Percentiles rank a stretch among this genome's conserved stretches.
These are phyloP conservation scores for Ziziphus jujuba DNA, from an alignment of 306 rosid species.

Conservation along the genomic window DNA sequence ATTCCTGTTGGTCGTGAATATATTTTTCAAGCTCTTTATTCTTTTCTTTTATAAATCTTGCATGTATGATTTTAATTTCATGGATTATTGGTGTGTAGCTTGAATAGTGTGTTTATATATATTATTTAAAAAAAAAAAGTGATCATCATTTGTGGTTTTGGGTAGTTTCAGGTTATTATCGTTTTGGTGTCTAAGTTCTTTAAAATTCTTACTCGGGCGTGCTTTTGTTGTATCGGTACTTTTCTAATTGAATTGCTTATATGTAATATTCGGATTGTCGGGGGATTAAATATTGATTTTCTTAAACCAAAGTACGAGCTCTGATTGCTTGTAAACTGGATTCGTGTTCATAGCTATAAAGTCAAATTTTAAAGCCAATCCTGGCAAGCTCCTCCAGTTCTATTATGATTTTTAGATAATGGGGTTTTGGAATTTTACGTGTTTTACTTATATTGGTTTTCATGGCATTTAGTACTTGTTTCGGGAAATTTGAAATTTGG, in stretches of 20 bases:
- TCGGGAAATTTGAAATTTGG: constrained; percentile 1
- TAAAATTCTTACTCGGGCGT: neutral
- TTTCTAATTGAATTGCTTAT: neutral
- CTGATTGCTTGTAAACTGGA: too few species aligned
- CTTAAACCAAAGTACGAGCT: too few species aligned
- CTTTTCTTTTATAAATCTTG: neutral
- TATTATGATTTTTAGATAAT: neutral
- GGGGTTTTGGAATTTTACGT: neutral
- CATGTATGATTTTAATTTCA: neutral
- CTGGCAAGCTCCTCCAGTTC: too few species aligned
- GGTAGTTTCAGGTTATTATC: neutral
- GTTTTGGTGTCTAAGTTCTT: neutral
- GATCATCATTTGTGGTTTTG: too few species aligned
- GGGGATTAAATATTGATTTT: too few species aligned
- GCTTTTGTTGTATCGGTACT: neutral
- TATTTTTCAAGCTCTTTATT: neutral
- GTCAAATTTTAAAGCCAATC: too few species aligned
- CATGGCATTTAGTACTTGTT: constrained; percentile 1
- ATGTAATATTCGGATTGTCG: too few species aligned
- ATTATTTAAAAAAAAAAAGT: too few species aligned
- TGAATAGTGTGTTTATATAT: too few species aligned
- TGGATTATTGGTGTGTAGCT: too few species aligned
- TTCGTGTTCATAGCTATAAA: too few species aligned
- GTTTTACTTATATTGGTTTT: neutral
- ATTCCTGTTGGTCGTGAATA: neutral